These are phyloP conservation scores for Aspergillus sclerotialis DNA, from an alignment of 2,329 filamentous ascomycete genomes.

Conservation along the genomic window DNA sequence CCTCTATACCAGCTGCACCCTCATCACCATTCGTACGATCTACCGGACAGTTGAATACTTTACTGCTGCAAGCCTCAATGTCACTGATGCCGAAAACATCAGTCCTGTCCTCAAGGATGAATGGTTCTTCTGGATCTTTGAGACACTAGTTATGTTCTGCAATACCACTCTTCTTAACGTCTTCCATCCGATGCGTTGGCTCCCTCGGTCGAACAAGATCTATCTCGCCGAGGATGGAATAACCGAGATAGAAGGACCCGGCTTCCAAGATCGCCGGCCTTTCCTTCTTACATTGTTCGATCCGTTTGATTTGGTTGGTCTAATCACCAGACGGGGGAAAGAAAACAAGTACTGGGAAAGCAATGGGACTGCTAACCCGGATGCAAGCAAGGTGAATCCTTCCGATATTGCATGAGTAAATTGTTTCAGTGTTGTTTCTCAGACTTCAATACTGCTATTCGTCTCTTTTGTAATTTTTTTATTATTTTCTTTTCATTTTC, in stretches of 20 bases:
- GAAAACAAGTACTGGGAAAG: slow-evolving; percentile 35
- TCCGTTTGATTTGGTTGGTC: slow-evolving; percentile 35
- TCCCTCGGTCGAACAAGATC: slow-evolving; percentile 44
- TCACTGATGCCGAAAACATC: slow-evolving; percentile 29
- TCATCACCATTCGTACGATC: slow-evolving; percentile 36
- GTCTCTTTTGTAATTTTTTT: too few relatives aligned
- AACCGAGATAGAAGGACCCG: slow-evolving; percentile 46
- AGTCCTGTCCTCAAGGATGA: slow-evolving; percentile 36
- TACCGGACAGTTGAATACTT: slow-evolving; percentile 49
- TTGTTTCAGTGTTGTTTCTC: too few relatives aligned
- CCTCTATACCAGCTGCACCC: slow-evolving; percentile 42
- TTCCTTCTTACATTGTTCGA: slow-evolving; percentile 39
- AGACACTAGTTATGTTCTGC: slow-evolving; percentile 45
- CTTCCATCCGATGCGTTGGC: slow-evolving; percentile 44
- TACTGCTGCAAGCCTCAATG: slow-evolving; percentile 21
- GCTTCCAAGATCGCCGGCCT: slow-evolving; percentile 41
- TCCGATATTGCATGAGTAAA: too few relatives aligned
- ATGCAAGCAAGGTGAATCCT: background rate
- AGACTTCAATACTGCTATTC: too few relatives aligned
- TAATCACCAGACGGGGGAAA: slow-evolving; percentile 29
- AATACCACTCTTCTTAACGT: slow-evolving; percentile 47
- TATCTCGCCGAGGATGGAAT: slow-evolving; percentile 47
- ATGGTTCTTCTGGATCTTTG: slow-evolving; percentile 50
- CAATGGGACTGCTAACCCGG: background rate
- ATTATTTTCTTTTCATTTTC: too few relatives aligned